A percentile compares a stretch with the other conserved stretches of the same genome.
phyloP scores from a whole-genome alignment of 495 filamentous ascomycete species.

The Penicillium malachiteum region DNA sequence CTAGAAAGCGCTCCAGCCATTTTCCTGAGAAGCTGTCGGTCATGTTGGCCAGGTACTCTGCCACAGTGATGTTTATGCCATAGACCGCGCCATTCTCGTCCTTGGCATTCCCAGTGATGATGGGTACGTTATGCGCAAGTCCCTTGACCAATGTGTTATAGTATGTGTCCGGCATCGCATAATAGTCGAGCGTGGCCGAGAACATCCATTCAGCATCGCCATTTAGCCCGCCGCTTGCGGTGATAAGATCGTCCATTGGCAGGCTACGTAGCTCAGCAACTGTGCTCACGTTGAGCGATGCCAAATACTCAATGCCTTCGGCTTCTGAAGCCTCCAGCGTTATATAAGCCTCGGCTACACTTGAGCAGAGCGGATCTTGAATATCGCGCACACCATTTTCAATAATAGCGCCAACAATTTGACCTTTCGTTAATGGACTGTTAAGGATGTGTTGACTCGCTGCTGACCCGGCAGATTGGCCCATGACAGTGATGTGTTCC shows the following conservation, averaged over 20 bases:
- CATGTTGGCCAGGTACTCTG: not conserved
- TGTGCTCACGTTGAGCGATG: not conserved
- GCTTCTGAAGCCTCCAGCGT: not conserved
- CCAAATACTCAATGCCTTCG: not conserved
- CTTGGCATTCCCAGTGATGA: slow-evolving; percentile 1
- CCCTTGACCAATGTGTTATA: not conserved
- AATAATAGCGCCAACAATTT: slow-evolving; percentile 1
- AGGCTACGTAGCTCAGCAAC: not conserved
- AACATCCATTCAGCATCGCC: not conserved
- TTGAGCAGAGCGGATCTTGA: not conserved
- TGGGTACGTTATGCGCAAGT: not conserved
- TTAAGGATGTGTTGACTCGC: slow-evolving; percentile 2
- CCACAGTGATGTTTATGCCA: not conserved
- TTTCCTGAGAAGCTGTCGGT: not conserved
- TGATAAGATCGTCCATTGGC: not conserved
- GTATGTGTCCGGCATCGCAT: slow-evolving; percentile 1
- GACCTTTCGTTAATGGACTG: not conserved
- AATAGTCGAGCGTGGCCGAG: not conserved
- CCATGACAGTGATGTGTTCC: slow-evolving; percentile 40
- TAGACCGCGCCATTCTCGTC: not conserved
- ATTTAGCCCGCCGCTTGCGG: no score
- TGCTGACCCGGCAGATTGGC: slow-evolving; percentile 24
- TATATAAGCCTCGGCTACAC: not conserved
- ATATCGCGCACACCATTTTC: slow-evolving; percentile 1
- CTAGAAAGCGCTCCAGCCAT: not conserved